Conservation (phyloP, 306 rosid genomes). For the Lagenaria siceraria region DNA sequence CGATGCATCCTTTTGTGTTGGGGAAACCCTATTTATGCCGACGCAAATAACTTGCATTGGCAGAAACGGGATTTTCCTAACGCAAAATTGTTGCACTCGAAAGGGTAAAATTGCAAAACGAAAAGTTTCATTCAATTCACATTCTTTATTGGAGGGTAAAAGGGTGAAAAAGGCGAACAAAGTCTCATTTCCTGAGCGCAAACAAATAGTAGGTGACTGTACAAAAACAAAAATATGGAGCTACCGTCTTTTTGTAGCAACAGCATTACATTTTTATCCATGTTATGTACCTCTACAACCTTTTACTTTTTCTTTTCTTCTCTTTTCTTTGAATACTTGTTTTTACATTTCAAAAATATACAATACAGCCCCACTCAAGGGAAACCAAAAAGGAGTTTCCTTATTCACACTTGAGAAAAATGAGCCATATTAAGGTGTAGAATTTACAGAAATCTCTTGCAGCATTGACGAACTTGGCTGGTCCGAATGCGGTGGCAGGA, state of each 20-base stretch:
- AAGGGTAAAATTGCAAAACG: background rate
- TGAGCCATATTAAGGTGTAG: slow-evolving; percentile 43
- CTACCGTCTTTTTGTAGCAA: slow-evolving; percentile 32
- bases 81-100: too few species aligned
- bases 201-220: slow-evolving; percentile 15
- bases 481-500: slow-evolving; percentile 49
- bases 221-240: slow-evolving; percentile 46
- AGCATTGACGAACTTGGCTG: slow-evolving; percentile 46
- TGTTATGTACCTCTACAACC: slow-evolving; percentile 7
- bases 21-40: too few species aligned
- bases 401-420: slow-evolving; percentile 46
- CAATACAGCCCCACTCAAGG: slow-evolving; percentile 5
- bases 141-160: background rate
- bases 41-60: too few species aligned
- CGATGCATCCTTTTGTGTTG: too few species aligned
- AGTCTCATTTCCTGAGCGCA: background rate
- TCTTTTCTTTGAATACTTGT: background rate
- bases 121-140: background rate
- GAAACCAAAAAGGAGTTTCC: slow-evolving; percentile 11
- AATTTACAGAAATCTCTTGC: slow-evolving; percentile 76
- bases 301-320: background rate
- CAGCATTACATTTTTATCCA: slow-evolving; percentile 21
- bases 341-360: slow-evolving; percentile 3
- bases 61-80: too few species aligned
- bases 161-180: background rate